These are phyloP conservation scores for Piper longum DNA, from an alignment of 164 flowering plant genomes.

Conservation along the genomic window DNA sequence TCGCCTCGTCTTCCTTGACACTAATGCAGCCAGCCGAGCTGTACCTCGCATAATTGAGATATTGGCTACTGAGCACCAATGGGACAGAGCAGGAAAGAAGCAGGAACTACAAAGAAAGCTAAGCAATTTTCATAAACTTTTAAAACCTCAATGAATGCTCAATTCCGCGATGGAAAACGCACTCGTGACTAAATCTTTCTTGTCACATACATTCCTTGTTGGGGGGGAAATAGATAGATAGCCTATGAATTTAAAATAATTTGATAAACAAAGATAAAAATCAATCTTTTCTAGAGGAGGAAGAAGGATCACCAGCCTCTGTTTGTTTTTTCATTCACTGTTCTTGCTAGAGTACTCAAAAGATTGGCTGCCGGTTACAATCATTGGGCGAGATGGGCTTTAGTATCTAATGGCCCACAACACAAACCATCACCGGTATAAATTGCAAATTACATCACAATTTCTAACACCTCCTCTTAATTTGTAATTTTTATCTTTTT, in stretches of 20 bases:
- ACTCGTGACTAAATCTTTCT: background rate
- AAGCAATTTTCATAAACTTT: slow-evolving; percentile 64
- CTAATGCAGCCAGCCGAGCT: slow-evolving; percentile 82
- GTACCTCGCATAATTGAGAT: slow-evolving; percentile 72
- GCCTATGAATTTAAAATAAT: too few relatives aligned
- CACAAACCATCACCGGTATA: too few relatives aligned
- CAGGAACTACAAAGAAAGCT: slow-evolving; percentile 44
- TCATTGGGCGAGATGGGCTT: too few relatives aligned
- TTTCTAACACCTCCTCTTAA: background rate
- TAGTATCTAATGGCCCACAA: too few relatives aligned
- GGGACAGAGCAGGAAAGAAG: slow-evolving; percentile 67
- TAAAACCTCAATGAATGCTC: slow-evolving; percentile 93
- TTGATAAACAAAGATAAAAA: too few relatives aligned
- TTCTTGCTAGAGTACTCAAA: too few relatives aligned
- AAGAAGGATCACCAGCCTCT: too few relatives aligned
- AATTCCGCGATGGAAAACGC: slow-evolving; percentile 86
- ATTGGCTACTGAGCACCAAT: slow-evolving; percentile 65
- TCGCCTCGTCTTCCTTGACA: slow-evolving; percentile 90
- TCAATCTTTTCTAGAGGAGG: too few relatives aligned
- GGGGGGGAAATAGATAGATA: too few relatives aligned
- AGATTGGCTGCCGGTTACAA: too few relatives aligned
- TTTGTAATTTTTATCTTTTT: background rate
- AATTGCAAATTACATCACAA: too few relatives aligned
- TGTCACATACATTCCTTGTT: background rate
- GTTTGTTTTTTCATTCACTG: too few relatives aligned